These are phyloP conservation scores for Saccharomycopsis crataegensis DNA, from an alignment of 1,139 yeast genomes.

Conservation along the genomic window DNA sequence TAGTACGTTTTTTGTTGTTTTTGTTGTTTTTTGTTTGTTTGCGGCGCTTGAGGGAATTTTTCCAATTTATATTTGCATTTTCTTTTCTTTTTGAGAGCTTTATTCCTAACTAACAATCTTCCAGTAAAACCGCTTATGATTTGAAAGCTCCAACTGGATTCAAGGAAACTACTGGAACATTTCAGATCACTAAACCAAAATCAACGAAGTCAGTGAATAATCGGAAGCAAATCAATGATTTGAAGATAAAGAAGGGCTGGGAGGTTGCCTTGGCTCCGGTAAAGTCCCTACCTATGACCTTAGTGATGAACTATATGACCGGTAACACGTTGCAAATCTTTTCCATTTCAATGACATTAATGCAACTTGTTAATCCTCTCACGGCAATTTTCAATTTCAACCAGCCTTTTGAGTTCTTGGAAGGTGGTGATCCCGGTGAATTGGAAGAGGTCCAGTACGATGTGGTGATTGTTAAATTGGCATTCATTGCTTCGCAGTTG, in stretches of 20 bases:
- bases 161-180: neutral
- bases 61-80: no score
- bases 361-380: constrained; percentile 73
- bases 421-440: constrained; percentile 23
- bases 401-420: constrained; percentile 35
- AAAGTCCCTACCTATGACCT: constrained; percentile 80
- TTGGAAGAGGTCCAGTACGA: constrained; percentile 32
- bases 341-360: constrained; percentile 84
- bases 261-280: constrained; percentile 80
- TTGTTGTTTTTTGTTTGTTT: no score
- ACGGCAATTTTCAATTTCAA: constrained; percentile 60
- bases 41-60: no score
- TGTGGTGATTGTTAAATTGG: constrained; percentile 39
- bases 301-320: constrained; percentile 87
- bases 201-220: no score
- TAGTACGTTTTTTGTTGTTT: constrained; percentile 5
- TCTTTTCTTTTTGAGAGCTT: neutral
- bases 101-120: neutral
- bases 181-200: constrained; percentile 3
- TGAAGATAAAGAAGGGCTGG: constrained; percentile 71
- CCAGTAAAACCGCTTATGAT: constrained; percentile 7
- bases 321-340: constrained; percentile 87
- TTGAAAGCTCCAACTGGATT: constrained; percentile 2
- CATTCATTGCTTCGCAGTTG: constrained; percentile 53
- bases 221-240: constrained; percentile 28